Base-by-base conservation (phyloP, 306 rosid genomes). In the Arachis stenosperma region DNA sequence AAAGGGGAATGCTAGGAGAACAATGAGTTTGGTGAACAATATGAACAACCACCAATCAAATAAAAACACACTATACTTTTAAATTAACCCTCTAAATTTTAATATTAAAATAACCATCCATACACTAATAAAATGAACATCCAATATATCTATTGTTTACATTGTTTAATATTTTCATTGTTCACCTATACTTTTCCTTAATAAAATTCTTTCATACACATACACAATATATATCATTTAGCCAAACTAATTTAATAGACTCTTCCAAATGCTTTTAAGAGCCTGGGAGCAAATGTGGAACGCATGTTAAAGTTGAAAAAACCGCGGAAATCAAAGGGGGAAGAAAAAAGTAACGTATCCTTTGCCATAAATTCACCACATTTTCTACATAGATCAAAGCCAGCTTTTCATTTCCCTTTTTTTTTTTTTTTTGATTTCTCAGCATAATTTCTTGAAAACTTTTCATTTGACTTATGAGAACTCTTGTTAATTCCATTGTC, bases 281-380 rank as follows among this genome's bases (percentile, higher is more conserved):
- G 43, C 6, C 12, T 12, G 30, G n/a, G 46, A 47, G 56, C 33
- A 57, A 70, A 39, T n/a, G 66, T 41, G 17, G 70, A 59, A 30
- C 42, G 55, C 9, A 30, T 15, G 55, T 44, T 75, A 11, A 75
- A 54, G 61, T 66, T 55, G 64, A 66, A 66, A 8, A 13, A 66
- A 46, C 13, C 7, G 22, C 5, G 3, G 39, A 59, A 59, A 65
- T 40, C 61, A 22, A 57, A 13, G 37, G 39, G 54, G 3, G 1
- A 29, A 9, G 27, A 61, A 61, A 52, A 65, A 67, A 41, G 81
- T 33, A 63, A 77, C 40, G 11, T 6, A 56, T 60, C 67, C 65
- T 27, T 53, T 54, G 43, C 33, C 65, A 40, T 33, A 1, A 48
- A 8, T 17, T 27, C 29, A 27, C 30, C 36, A 42, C 67, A 70